Conservation (phyloP, 2,329 filamentous ascomycete species). For the Alternaria gaisen region DNA sequence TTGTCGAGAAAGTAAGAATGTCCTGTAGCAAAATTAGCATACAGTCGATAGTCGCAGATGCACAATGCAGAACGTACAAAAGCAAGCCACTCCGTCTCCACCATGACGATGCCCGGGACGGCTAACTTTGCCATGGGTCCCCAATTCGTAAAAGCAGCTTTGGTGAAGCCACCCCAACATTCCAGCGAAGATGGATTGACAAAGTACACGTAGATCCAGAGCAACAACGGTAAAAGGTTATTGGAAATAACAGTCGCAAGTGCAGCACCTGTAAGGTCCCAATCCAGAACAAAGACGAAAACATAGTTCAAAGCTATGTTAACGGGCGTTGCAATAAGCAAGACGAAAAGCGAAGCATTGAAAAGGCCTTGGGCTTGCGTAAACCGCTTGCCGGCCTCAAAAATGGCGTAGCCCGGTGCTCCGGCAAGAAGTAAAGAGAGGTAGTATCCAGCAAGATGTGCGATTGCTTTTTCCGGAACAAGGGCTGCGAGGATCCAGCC, state of each 20-base stretch:
- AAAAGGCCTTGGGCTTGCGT: constrained; percentile 65
- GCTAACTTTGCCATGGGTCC: constrained; percentile 87
- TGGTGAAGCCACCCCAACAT: constrained; percentile 78
- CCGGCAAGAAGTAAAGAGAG: constrained; percentile 60
- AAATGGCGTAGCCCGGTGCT: constrained; percentile 63
- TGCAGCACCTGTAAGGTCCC: constrained; percentile 63
- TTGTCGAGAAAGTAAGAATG: constrained; percentile 73
- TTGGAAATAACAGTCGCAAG: constrained; percentile 61
- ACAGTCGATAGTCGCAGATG: neutral
- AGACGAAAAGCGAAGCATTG: constrained; percentile 58
- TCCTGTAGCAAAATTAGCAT: constrained; percentile 24
- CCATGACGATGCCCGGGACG: constrained; percentile 90
- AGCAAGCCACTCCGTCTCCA: constrained; percentile 69
- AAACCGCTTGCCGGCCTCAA: constrained; percentile 64
- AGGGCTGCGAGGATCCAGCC: constrained; percentile 57
- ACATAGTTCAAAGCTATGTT: constrained; percentile 62
- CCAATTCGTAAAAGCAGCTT: constrained; percentile 76
- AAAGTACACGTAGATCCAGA: constrained; percentile 58
- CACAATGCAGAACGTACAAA: constrained; percentile 27
- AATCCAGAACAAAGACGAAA: constrained; percentile 53
- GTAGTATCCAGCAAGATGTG: constrained; percentile 60
- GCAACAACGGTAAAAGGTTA: constrained; percentile 58
- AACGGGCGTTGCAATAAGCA: constrained; percentile 59
- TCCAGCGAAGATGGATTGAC: constrained; percentile 50
- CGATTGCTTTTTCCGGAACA: constrained; percentile 59